Evolutionary conservation across 1,284 basidiomycete species (phyloP).

Genomic region (Cystobasidium sp.): DNA sequence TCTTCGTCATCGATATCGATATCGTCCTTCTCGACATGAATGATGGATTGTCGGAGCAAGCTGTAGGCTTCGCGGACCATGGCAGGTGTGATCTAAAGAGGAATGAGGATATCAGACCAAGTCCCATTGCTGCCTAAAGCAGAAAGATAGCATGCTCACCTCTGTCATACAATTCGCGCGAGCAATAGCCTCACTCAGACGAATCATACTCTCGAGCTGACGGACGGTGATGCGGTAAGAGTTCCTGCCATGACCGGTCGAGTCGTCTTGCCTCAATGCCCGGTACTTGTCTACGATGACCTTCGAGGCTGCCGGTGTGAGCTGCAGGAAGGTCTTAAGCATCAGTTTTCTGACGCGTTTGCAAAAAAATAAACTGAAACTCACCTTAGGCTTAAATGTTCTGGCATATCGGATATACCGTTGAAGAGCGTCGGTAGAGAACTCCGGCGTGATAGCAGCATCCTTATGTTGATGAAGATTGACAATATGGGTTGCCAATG

Average conservation of each 20-base stretch:
- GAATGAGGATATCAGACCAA: slow-evolving; percentile 43
- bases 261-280: slow-evolving; percentile 87
- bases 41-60: slow-evolving; percentile 93
- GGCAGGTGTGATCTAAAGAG: slow-evolving; percentile 75
- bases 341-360: not conserved
- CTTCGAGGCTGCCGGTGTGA: slow-evolving; percentile 89
- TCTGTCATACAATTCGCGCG: slow-evolving; percentile 92
- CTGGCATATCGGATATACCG: slow-evolving; percentile 95
- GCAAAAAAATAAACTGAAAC: slow-evolving; percentile 26
- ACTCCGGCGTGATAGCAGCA: slow-evolving; percentile 92
- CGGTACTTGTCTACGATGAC: slow-evolving; percentile 96
- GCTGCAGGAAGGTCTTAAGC: slow-evolving; percentile 60
- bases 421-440: slow-evolving; percentile 94
- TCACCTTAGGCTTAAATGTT: slow-evolving; percentile 93
- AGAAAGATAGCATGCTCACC: slow-evolving; percentile 59
- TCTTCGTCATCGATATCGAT: slow-evolving; percentile 97
- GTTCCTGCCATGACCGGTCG: slow-evolving; percentile 81
- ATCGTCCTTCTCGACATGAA: slow-evolving; percentile 99
- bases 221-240: slow-evolving; percentile 96
- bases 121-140: not conserved
- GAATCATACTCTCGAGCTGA: slow-evolving; percentile 96
- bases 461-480: slow-evolving; percentile 96
- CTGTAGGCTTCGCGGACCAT: slow-evolving; percentile 96
- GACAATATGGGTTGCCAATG: slow-evolving; percentile 96
- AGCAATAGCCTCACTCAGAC: slow-evolving; percentile 94